Conservation (phyloP, 2,329 filamentous ascomycete species). For the Pezicula neosporulosa region DNA sequence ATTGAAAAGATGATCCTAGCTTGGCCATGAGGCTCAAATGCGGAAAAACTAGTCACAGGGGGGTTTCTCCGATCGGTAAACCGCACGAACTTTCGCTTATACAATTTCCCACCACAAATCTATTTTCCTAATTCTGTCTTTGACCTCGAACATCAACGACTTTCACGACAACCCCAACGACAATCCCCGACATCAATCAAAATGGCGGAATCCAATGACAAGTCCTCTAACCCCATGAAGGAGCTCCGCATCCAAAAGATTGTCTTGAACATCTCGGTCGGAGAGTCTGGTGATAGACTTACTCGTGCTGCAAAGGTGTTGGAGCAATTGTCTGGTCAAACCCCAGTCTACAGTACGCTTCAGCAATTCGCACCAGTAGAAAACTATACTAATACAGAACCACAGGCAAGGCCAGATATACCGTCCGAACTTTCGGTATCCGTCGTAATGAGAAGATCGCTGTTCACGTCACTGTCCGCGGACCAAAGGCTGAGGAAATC, state of each 20-base stretch:
- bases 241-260: conserved; percentile 99
- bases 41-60: background rate
- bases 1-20: background rate
- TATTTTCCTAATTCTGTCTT: background rate
- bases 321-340: conserved; percentile 99
- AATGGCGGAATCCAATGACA: conserved; percentile 67
- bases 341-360: conserved; percentile 91
- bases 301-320: conserved; percentile 99
- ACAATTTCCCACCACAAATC: background rate
- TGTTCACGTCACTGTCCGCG: conserved; percentile 98
- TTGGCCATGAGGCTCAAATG: background rate
- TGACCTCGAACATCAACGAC: background rate
- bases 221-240: conserved; percentile 97
- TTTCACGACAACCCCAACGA: conserved; percentile 12
- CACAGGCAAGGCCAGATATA: conserved; percentile 98
- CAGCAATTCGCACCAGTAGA: conserved; percentile 3
- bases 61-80: too few species aligned
- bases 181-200: conserved; percentile 20
- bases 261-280: conserved; percentile 98
- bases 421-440: conserved; percentile 99
- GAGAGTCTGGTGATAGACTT: conserved; percentile 99
- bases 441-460: conserved; percentile 99
- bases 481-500: conserved; percentile 99
- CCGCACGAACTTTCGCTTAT: background rate
- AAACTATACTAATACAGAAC: conserved; percentile 11